phyloP scores from a whole-genome alignment of 495 filamentous ascomycete genomes.

The Aspergillus ostianus region DNA sequence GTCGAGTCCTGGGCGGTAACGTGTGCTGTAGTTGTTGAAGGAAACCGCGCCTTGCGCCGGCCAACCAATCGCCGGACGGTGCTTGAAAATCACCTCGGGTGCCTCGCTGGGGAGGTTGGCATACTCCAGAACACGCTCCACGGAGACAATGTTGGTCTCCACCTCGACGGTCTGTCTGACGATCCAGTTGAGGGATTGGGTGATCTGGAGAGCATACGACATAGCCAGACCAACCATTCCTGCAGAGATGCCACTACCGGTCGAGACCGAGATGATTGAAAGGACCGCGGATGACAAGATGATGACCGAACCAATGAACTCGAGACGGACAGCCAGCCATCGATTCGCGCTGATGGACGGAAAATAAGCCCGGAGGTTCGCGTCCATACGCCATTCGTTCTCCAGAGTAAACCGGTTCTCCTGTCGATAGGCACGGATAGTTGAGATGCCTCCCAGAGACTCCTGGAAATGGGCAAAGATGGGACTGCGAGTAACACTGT shows the following conservation, averaged over 20 bases:
- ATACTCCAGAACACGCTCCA: constrained; percentile 97
- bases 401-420: constrained; percentile 83
- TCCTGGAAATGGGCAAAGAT: constrained; percentile 99
- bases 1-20: constrained; percentile 86
- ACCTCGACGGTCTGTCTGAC: constrained; percentile 98
- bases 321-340: constrained; percentile 93
- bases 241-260: constrained; percentile 61
- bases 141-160: constrained; percentile 98
- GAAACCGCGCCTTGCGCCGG: constrained; percentile 85
- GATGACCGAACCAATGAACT: constrained; percentile 94
- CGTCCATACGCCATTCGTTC: constrained; percentile 97
- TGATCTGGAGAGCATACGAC: constrained; percentile 97
- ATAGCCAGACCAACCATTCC: constrained; percentile 91
- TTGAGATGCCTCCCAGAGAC: constrained; percentile 88
- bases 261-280: constrained; percentile 75
- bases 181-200: constrained; percentile 98
- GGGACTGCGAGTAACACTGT: constrained; percentile 91
- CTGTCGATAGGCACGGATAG: constrained; percentile 95
- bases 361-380: constrained; percentile 93
- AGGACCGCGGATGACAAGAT: constrained; percentile 86
- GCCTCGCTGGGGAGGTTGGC: constrained; percentile 91
- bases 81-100: constrained; percentile 86
- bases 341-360: constrained; percentile 94
- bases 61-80: constrained; percentile 87
- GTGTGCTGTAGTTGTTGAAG: constrained; percentile 89